phyloP scores from a whole-genome alignment of 768 basidiomycete species.

The Leccinum obscurum region DNA sequence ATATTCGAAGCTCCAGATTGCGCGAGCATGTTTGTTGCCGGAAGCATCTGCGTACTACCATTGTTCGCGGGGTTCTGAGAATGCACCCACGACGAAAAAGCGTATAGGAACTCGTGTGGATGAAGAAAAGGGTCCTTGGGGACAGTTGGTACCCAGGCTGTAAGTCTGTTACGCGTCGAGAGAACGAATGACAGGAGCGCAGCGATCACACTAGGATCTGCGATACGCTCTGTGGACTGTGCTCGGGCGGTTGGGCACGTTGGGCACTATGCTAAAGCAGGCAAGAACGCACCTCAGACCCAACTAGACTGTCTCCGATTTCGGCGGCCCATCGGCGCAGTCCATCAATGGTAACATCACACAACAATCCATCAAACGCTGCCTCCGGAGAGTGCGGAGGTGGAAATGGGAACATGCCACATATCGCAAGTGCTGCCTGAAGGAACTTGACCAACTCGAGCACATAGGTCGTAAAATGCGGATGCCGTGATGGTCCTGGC shows the following conservation, averaged over 20 bases:
- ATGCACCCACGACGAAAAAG: slow-evolving; percentile 39
- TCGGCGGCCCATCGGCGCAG: slow-evolving; percentile 66
- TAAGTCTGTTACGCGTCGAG: slow-evolving; percentile 67
- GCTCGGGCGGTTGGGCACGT: background rate
- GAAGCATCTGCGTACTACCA: slow-evolving; percentile 26
- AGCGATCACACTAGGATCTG: slow-evolving; percentile 71
- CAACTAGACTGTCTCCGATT: slow-evolving; percentile 60
- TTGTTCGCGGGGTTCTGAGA: slow-evolving; percentile 19
- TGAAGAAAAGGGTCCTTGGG: slow-evolving; percentile 82
- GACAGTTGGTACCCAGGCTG: slow-evolving; percentile 46
- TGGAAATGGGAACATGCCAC: slow-evolving; percentile 57
- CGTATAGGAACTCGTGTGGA: slow-evolving; percentile 55
- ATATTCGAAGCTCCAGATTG: slow-evolving; percentile 17
- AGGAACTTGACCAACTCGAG: slow-evolving; percentile 76
- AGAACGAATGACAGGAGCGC: slow-evolving; percentile 71
- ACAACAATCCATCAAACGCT: slow-evolving; percentile 66
- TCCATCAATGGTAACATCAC: slow-evolving; percentile 73
- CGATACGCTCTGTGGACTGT: slow-evolving; percentile 69
- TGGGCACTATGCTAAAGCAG: slow-evolving; percentile 1
- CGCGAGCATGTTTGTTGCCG: slow-evolving; percentile 29
- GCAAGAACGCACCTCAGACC: slow-evolving; percentile 51
- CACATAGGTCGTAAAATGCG: slow-evolving; percentile 62
- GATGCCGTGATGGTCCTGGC: slow-evolving; percentile 25
- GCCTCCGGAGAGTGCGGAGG: slow-evolving; percentile 10
- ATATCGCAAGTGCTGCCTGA: slow-evolving; percentile 69